Base-by-base conservation (phyloP, 2,329 filamentous ascomycete species). In the Pseudogymnoascus pannorum region DNA sequence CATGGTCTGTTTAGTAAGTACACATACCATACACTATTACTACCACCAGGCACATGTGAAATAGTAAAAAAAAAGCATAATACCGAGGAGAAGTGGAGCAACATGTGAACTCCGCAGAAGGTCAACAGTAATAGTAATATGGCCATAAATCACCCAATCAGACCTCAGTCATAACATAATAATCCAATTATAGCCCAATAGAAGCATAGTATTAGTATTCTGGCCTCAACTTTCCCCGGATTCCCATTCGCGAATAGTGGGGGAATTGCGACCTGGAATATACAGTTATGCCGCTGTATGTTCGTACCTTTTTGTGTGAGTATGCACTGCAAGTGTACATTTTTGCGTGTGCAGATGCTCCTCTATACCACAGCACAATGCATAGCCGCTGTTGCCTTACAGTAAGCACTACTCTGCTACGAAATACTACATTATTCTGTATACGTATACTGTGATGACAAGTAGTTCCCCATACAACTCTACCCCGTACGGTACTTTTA, bases 381-480 rank as follows among this genome's bases (percentile, higher is more conserved):
- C n/a, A n/a, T 40, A 40, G 9, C 38, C 35, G n/a, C 22, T 29
- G 11, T 2, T n/a, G n/a, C n/a, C n/a, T n/a, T n/a, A n/a, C n/a
- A n/a, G n/a, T n/a, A n/a, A n/a, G n/a, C n/a, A n/a, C n/a, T n/a
- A n/a, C n/a, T n/a, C n/a, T n/a, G n/a, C n/a, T n/a, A n/a, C n/a
- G n/a, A n/a, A n/a, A n/a, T n/a, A n/a, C n/a, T n/a, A n/a, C n/a
- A n/a, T n/a, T n/a, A n/a, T n/a, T 4, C 48, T n/a, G 6, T 29
- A 1, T 3, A 16, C 5, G 14, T 3, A 16, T 14, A n/a, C 12
- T 36, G 35, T 36, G n/a, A n/a, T 36, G 35, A 4, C 5, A 38
- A 38, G 62, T 72, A 76, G 62, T 66, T 78, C 68, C 81, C 81
- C 61, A 66, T 76, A 59, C 66, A 64, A 63, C 61, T 40, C 14